Conservation (phyloP, 2,329 filamentous ascomycete species). For the Fusarium vanettenii region DNA sequence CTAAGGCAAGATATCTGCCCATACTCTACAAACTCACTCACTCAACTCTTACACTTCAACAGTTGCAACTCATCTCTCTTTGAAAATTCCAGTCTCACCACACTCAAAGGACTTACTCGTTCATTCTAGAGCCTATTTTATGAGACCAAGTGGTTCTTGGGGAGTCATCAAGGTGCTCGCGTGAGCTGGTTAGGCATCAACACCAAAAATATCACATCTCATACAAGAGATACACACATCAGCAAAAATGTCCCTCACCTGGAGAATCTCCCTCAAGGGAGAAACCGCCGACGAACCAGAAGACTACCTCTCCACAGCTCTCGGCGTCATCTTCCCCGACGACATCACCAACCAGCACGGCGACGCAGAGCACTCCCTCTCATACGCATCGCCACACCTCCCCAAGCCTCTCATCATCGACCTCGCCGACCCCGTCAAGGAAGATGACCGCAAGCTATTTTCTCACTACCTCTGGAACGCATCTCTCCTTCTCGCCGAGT, state of each 20-base stretch:
- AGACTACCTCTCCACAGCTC: conserved; percentile 68
- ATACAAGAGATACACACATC: not conserved
- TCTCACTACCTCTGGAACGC: conserved; percentile 82
- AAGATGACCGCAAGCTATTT: conserved; percentile 70
- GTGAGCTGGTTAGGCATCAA: conserved; percentile 8
- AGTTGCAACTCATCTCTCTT: not conserved
- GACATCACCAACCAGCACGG: conserved; percentile 76
- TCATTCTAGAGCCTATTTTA: not conserved
- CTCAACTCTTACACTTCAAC: not conserved
- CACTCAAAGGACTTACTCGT: not conserved
- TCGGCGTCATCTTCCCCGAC: conserved; percentile 75
- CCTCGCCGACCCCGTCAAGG: conserved; percentile 60
- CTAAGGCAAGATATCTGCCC: not conserved
- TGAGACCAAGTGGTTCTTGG: conserved; percentile 14
- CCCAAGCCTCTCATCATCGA: conserved; percentile 57
- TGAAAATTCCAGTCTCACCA: not conserved
- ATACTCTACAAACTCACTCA: not conserved
- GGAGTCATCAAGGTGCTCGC: not conserved
- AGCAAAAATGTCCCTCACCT: conserved; percentile 57
- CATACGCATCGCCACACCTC: conserved; percentile 68
- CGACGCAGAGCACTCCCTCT: conserved; percentile 66
- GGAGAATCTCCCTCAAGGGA: conserved; percentile 45
- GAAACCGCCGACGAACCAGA: conserved; percentile 55
- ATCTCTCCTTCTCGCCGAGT: conserved; percentile 64
- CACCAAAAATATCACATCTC: not conserved